These are phyloP conservation scores for Lodderomyces orthopsilosis DNA, from an alignment of 1,139 yeast genomes.

Conservation along the genomic window DNA sequence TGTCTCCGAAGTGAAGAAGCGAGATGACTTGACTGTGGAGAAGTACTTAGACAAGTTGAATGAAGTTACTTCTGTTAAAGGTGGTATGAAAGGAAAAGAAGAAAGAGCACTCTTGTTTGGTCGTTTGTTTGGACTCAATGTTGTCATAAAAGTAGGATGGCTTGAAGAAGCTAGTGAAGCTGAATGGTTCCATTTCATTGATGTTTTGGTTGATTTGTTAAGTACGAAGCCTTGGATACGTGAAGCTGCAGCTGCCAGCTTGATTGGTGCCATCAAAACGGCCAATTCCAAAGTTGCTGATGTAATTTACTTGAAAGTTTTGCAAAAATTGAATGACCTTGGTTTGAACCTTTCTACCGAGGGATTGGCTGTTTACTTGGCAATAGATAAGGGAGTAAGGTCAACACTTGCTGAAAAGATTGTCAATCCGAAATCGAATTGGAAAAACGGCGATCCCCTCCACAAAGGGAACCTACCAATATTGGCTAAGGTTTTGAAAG, in stretches of 20 bases:
- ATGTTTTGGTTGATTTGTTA: slow-evolving; percentile 57
- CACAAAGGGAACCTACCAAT: slow-evolving; percentile 60
- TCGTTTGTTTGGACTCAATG: slow-evolving; percentile 60
- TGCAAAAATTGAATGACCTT: slow-evolving; percentile 46
- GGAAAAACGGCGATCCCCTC: slow-evolving; percentile 78
- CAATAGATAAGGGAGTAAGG: slow-evolving; percentile 38
- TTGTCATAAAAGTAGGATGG: neutral
- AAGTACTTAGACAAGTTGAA: slow-evolving; percentile 45
- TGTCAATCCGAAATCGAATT: slow-evolving; percentile 33
- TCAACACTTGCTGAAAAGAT: slow-evolving; percentile 23
- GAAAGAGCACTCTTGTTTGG: slow-evolving; percentile 83
- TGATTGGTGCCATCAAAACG: slow-evolving; percentile 48
- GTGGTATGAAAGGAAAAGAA: slow-evolving; percentile 73
- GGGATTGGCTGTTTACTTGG: slow-evolving; percentile 71
- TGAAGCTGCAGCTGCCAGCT: slow-evolving; percentile 73
- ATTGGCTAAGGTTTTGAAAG: slow-evolving; percentile 67
- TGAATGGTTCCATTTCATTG: slow-evolving; percentile 37
- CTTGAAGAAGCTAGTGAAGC: slow-evolving; percentile 17
- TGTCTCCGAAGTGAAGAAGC: slow-evolving; percentile 44
- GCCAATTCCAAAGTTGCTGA: slow-evolving; percentile 10
- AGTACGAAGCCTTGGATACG: slow-evolving; percentile 77
- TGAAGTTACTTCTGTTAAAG: slow-evolving; percentile 39
- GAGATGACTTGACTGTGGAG: slow-evolving; percentile 23
- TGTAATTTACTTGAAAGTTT: slow-evolving; percentile 22
- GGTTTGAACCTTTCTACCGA: slow-evolving; percentile 70